Evolutionary conservation across 176 grass and related monocot species (phyloP), one percentile per base, ranked within the genome.

Genomic region (Cenchrus fungigraminus): DNA sequence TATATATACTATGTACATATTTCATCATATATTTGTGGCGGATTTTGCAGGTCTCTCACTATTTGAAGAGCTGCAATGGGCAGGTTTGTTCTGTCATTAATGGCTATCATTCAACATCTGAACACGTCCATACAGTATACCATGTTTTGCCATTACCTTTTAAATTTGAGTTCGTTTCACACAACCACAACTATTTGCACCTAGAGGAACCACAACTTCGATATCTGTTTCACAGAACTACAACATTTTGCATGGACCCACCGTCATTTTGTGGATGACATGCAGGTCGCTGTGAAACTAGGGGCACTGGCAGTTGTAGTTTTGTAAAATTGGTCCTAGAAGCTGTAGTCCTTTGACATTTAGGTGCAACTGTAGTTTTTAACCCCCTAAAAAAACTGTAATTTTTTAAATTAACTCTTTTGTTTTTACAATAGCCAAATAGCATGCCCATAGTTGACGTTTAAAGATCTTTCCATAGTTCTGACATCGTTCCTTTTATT

Each of bases 31-130:
- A 29, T 5, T 87, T 87, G 12, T 76, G 80, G 28, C 67, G 49
- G 5, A 34, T 76, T 89, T 94, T 89, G 42, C 74, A 94, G 92
- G 84, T 87, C 34, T 87, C 92, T 82, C 89, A 89, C 72, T 81
- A 89, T 81, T 91, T 94, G 71, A 94, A 88, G 90, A 88, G 59
- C 77, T 94, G 85, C 69, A 77, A 82, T 79, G 71, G 85, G 19
- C 89, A 91, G 84, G 92, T 94, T 84, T 85, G 50, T 83, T 74
- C 31, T 82, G 51, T 56, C 74, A 74, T 55, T 56, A 74, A 12
- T 57, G 47, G 10, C 45, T 68, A 61, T 70, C 46, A 46, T 5
- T 60, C 37, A 66, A 57, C 49, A 59, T 84, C 46, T 84, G 45
- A 72, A 83, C 49, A 16, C 32, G 8, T 20, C 52, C 53, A 19